Evolutionary conservation across 805 yeast species (phyloP).

Genomic region (Metschnikowia chrysomelidarum): DNA sequence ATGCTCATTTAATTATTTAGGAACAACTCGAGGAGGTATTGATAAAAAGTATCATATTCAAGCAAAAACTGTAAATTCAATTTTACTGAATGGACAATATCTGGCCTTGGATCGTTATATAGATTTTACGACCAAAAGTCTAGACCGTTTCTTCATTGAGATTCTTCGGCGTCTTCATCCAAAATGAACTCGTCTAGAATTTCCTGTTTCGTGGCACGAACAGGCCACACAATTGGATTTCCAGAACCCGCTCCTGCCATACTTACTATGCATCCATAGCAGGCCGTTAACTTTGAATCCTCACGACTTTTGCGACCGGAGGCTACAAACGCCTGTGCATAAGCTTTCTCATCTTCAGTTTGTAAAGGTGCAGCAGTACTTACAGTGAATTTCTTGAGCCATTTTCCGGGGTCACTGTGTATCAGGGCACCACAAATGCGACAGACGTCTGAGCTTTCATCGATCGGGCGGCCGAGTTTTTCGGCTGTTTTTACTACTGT

Average conservation of each 20-base stretch:
- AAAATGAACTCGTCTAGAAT: conserved; percentile 50
- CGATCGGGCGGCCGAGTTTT: conserved; percentile 56
- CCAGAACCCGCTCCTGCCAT: conserved; percentile 48
- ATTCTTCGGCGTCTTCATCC: conserved; percentile 29
- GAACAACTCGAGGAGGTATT: no score
- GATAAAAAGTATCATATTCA: no score
- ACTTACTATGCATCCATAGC: conserved; percentile 77
- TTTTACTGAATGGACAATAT: no score
- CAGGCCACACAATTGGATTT: conserved; percentile 35
- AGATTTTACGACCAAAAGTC: no score
- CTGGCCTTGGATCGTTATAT: no score
- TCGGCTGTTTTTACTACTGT: conserved; percentile 90
- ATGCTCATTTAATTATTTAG: no score
- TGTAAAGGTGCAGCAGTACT: conserved; percentile 49
- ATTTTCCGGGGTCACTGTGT: conserved; percentile 55
- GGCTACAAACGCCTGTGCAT: conserved; percentile 21
- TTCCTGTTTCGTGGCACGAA: conserved; percentile 29
- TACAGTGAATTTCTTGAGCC: conserved; percentile 72
- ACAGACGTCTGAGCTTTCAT: conserved; percentile 37
- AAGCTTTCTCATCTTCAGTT: conserved; percentile 36
- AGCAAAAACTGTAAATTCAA: no score
- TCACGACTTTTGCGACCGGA: conserved; percentile 7
- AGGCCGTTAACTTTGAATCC: conserved; percentile 33
- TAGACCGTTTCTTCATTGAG: not conserved
- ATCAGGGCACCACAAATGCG: conserved; percentile 54